These are phyloP conservation scores for Fusarium keratoplasticum DNA, from an alignment of 2,329 filamentous ascomycete species.

Conservation along the genomic window DNA sequence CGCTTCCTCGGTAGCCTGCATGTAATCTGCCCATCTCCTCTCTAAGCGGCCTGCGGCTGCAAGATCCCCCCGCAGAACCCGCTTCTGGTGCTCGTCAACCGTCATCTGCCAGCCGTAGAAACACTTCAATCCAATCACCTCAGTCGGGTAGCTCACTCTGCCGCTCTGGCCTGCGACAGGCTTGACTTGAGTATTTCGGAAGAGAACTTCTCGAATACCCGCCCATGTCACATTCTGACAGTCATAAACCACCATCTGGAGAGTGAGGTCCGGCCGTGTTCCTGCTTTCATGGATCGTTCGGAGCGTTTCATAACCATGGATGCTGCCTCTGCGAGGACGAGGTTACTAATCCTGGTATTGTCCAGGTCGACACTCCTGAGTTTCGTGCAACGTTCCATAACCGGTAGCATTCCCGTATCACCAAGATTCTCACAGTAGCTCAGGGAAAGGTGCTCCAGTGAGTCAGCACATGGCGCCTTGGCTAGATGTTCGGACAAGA, in stretches of 20 bases:
- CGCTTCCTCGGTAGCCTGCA: constrained; percentile 91
- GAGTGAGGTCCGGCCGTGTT: constrained; percentile 66
- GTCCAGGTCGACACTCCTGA: constrained; percentile 85
- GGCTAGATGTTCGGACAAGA: constrained; percentile 79
- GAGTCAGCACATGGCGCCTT: constrained; percentile 77
- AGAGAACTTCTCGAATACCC: constrained; percentile 87
- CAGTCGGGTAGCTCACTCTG: constrained; percentile 72
- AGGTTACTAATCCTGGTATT: constrained; percentile 93
- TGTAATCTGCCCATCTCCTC: constrained; percentile 92
- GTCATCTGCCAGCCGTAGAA: constrained; percentile 97
- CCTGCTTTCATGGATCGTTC: constrained; percentile 54
- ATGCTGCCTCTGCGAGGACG: constrained; percentile 84
- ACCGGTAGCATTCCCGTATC: constrained; percentile 87
- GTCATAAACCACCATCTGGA: constrained; percentile 88
- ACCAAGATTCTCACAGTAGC: constrained; percentile 87
- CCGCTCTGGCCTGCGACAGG: constrained; percentile 57
- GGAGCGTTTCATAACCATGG: constrained; percentile 77
- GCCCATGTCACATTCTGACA: constrained; percentile 94
- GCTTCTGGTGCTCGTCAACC: constrained; percentile 91
- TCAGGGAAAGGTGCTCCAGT: constrained; percentile 86
- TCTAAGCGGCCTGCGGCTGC: constrained; percentile 82
- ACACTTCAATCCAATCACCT: constrained; percentile 89
- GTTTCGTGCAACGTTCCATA: constrained; percentile 76
- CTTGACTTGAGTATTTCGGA: constrained; percentile 81
- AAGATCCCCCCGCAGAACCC: constrained; percentile 82